Evolutionary conservation across 75 land plant genomes (phyloP), one percentile per base, ranked within the genome.

Genomic region (Picea sitchensis): DNA sequence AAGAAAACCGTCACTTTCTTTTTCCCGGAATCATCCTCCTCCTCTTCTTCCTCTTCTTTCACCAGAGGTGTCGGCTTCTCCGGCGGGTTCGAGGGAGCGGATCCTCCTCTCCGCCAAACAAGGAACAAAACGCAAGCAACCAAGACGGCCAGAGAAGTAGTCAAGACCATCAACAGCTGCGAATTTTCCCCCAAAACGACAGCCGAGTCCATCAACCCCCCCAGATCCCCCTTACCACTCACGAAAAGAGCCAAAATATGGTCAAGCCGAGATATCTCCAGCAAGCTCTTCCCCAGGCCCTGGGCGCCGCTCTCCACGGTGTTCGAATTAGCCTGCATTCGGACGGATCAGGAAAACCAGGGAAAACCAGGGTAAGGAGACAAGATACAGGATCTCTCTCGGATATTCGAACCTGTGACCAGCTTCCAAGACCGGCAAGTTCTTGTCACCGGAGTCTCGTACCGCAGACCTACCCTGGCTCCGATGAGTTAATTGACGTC

Each of bases 1-100:
- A 84, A 94, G 65, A 94, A 88, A 30, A 94, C 65, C 2, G 93
- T 87, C 36, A 94, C 92, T 75, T 89, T 94, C 77, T 80, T 89
- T 86, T 82, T 87, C 12, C 87, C 88, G 5, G 59, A 60, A 44
- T 81, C 96, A 3, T 81, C 85, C 23, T 82, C 84, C 7, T 58
- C 85, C 54, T 78, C 87, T 32, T 84, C 78, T 59, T 82, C 81
- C 41, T n/a, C 78, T 82, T 65, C 73, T 57, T 81, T 47, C 23
- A 63, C 11, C 72, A 76, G 17, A 59, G 76, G 83, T 75, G 81
- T 83, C 54, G 77, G 85, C 76, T 61, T 78, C 18, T 61, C 61
- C 69, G 84, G 81, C 81, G 63, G 86, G 59, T 58, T 76, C 14
- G 38, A 78, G 59, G 56, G 21, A 60, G 54, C 26, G 15, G 57